These are phyloP conservation scores for Stenocarpella maydis DNA, from an alignment of 2,329 filamentous ascomycete genomes.

Conservation along the genomic window DNA sequence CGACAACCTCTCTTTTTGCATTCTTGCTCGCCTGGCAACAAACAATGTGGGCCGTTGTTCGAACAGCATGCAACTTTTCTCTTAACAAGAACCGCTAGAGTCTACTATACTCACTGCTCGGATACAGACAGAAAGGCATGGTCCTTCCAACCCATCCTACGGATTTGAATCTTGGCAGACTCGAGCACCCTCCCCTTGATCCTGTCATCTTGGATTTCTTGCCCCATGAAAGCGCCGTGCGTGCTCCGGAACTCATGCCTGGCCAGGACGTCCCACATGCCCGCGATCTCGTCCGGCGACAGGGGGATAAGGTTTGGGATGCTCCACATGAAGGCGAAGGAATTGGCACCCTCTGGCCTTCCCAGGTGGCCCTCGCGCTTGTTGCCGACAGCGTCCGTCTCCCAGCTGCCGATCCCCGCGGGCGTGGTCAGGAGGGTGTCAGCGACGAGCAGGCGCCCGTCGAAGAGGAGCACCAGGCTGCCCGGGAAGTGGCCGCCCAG, in stretches of 20 bases:
- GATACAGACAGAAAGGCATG: slow-evolving; percentile 48
- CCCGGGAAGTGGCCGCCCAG: slow-evolving; percentile 84
- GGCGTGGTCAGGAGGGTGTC: slow-evolving; percentile 80
- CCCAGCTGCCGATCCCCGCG: slow-evolving; percentile 59
- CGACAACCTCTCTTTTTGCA: slow-evolving; percentile 1
- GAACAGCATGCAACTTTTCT: too few relatives aligned
- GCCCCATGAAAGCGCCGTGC: slow-evolving; percentile 71
- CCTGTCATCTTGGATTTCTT: slow-evolving; percentile 64
- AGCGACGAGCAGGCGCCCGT: slow-evolving; percentile 72
- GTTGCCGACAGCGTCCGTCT: slow-evolving; percentile 50
- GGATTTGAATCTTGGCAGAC: slow-evolving; percentile 79
- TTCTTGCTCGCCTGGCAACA: not conserved
- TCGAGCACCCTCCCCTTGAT: slow-evolving; percentile 74
- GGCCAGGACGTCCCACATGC: slow-evolving; percentile 75
- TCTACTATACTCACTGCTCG: not conserved
- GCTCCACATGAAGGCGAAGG: slow-evolving; percentile 79
- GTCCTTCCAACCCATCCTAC: slow-evolving; percentile 54
- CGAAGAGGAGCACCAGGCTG: slow-evolving; percentile 71
- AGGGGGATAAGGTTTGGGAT: slow-evolving; percentile 80
- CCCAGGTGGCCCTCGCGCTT: slow-evolving; percentile 39
- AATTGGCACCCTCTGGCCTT: slow-evolving; percentile 56
- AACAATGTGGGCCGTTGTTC: not conserved
- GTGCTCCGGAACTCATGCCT: slow-evolving; percentile 69
- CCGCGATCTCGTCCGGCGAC: slow-evolving; percentile 65
- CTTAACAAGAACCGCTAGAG: not conserved